Percentiles rank a stretch among this genome's conserved stretches.
Conservation (phyloP, 2,329 filamentous ascomycete genomes). For the Fusarium transvaalense region DNA sequence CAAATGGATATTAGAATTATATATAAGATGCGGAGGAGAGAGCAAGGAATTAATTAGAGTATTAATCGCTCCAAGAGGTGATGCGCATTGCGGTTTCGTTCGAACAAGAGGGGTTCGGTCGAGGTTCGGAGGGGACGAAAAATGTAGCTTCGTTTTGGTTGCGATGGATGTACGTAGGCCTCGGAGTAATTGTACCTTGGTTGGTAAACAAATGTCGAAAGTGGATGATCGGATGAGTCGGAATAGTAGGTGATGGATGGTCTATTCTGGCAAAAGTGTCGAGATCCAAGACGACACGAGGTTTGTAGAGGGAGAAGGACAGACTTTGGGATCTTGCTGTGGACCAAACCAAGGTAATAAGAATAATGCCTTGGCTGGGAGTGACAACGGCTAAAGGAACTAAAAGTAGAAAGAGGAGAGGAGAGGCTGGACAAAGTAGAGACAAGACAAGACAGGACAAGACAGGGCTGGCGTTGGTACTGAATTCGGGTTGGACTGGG, state of each 20-base stretch:
- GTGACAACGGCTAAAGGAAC: conserved; percentile 30
- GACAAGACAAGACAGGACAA: conserved; percentile 3
- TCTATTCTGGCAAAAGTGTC: not conserved
- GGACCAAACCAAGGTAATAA: not conserved
- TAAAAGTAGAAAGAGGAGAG: conserved; percentile 4
- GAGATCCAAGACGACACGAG: conserved; percentile 21
- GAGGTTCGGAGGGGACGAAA: conserved; percentile 35
- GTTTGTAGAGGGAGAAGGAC: conserved; percentile 15
- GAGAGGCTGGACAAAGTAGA: conserved; percentile 28
- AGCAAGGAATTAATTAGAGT: conserved; percentile 25
- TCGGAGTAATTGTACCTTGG: conserved; percentile 9
- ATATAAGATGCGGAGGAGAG: conserved; percentile 19
- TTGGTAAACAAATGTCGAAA: conserved; percentile 19
- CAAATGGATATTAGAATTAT: conserved; percentile 35
- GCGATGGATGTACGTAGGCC: conserved; percentile 15
- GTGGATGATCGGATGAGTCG: conserved; percentile 30
- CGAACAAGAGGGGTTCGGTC: conserved; percentile 39
- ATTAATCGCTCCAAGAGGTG: conserved; percentile 33
- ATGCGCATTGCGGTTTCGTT: conserved; percentile 31
- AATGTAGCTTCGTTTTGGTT: conserved; percentile 19
- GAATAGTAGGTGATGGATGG: conserved; percentile 3
- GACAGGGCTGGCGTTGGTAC: conserved; percentile 24
- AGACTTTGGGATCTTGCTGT: not conserved
- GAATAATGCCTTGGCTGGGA: conserved; percentile 22
- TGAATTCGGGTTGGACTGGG: conserved; percentile 20